Base-by-base conservation (phyloP, 768 basidiomycete species). In the Multifurca ochricompacta region DNA sequence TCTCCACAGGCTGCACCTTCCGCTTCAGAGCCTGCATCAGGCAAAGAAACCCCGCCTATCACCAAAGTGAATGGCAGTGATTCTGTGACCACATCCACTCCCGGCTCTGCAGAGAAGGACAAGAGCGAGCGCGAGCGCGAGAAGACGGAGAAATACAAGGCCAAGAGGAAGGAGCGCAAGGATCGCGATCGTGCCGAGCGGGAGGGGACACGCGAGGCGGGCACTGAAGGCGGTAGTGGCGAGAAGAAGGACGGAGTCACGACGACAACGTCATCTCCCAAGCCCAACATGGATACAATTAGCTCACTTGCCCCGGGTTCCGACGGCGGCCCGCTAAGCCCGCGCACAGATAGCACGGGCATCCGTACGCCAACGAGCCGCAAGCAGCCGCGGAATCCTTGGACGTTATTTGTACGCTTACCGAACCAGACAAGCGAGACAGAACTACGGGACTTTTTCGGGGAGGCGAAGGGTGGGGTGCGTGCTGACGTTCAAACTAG, bases 331-430 rank as follows among this genome's bases (percentile, higher is more conserved):
- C 80, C 81, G 14, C 70, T 71, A 14, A 77, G 60, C 51, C 60
- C 60, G 16, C 58, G 58, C 13, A 61, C 79, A 25, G 82, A 82
- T 49, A 61, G 75, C 71, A 80, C 80, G 30, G 86, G 87, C 8
- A 70, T 73, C 21, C 77, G 87, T 51, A 91, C 90, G 25, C 90
- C 90, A 18, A 87, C 81, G 49, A 76, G 77, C 32, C 75, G 75
- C 43, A 77, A 80, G 53, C 77, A 79, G 0, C 71, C 77, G 27
- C 75, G 87, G 36, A 80, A 87, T 67, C 88, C 90, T 5, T 90
- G 84, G 83, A 93, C 91, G 7, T 76, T 92, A 48, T 92, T 89
- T 68, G 81, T 93, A 76, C 81, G 84, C 59, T 74, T 85, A 70
- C 68, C 72, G 4, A 61, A 72, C 7, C 65, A 76, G 11, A 73